phyloP scores from a whole-genome alignment of 805 yeast species.

The Hanseniaspora jakobsenii region DNA sequence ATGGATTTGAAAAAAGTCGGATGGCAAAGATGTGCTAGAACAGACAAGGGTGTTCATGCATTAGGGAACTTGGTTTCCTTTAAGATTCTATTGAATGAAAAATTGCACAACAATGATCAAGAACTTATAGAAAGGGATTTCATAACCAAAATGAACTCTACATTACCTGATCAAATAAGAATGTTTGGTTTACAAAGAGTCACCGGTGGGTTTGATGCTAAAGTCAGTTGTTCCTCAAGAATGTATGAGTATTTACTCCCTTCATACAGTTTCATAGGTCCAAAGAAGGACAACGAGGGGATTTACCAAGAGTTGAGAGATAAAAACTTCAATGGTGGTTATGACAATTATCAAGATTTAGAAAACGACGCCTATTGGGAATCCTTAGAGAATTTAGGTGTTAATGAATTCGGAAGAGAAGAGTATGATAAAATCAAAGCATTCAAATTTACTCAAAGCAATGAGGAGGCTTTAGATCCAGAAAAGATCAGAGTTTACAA shows the following conservation, averaged over 20 bases:
- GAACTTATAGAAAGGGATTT: slow-evolving; percentile 45
- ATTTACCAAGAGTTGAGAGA: slow-evolving; percentile 49
- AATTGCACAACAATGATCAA: too few species aligned
- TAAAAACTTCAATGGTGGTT: slow-evolving; percentile 9
- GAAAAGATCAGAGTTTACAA: slow-evolving; percentile 24
- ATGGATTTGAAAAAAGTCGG: slow-evolving; percentile 80
- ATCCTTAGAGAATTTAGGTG: slow-evolving; percentile 32
- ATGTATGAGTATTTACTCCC: slow-evolving; percentile 90
- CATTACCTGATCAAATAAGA: slow-evolving; percentile 74
- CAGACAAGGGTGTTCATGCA: slow-evolving; percentile 95
- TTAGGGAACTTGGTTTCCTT: slow-evolving; percentile 85
- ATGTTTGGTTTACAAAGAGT: slow-evolving; percentile 88
- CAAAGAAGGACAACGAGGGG: slow-evolving; percentile 57
- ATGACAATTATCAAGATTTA: slow-evolving; percentile 29
- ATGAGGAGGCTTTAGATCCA: slow-evolving; percentile 22
- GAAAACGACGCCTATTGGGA: slow-evolving; percentile 75
- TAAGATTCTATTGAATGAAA: slow-evolving; percentile 60
- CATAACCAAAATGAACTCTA: slow-evolving; percentile 56
- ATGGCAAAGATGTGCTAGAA: slow-evolving; percentile 76
- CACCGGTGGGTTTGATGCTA: slow-evolving; percentile 83
- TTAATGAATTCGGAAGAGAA: slow-evolving; percentile 25
- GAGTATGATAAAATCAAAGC: slow-evolving; percentile 22
- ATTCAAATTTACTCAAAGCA: slow-evolving; percentile 18
- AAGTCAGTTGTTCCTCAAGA: slow-evolving; percentile 92
- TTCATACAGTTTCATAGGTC: slow-evolving; percentile 78